Evolutionary conservation across 495 filamentous ascomycete species (phyloP), one percentile per base, ranked within the genome.

Genomic region (Viridothelium virens): DNA sequence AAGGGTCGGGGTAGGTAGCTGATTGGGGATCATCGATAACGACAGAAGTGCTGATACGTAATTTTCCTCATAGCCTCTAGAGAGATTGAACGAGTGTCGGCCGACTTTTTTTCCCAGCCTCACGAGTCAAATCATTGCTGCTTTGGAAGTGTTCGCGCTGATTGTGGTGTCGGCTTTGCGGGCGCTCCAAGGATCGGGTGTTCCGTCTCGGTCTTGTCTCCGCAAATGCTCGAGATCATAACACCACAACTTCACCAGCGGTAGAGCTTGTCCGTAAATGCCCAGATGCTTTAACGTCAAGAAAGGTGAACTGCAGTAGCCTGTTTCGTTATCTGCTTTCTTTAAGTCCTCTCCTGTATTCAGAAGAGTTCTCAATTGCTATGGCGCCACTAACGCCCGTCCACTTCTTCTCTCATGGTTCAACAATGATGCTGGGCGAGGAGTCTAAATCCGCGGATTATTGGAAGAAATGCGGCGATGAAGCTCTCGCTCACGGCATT

Each of bases 341-440:
- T 25, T 36, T 36, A 59, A 7, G 7, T 7, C 53, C 14, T 36
- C 7, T 59, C 18, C 6, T 36, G 36, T 7, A 6, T 0, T 6
- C 6, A 34, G 6, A 9, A 59, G 6, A n/a, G 25, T 10, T 36
- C 11, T 59, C 7, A 7, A 59, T 1, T n/a, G 25, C 25, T 25
- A 63, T 64, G 39, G 10, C 65, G 61, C 66, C 66, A 1, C 71
- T 76, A 31, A 79, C 83, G 3, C 85, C 85, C 1, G 85, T 86
- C 5, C 84, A 86, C 69, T 84, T 87, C 75, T 86, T 87, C 76
- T 87, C 85, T 14, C 85, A 87, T 79, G 85, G 85, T 74, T 85
- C 83, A 46, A 86, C 84, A 36, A 86, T 86, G 84, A 87, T 87
- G 84, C 77, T 87, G 14, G 85, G 84, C 50, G 85, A 86, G 66